Evolutionary conservation across 2,329 filamentous ascomycete species (phyloP), one percentile per base, ranked within the genome.

Genomic region (Eutypa lata): DNA sequence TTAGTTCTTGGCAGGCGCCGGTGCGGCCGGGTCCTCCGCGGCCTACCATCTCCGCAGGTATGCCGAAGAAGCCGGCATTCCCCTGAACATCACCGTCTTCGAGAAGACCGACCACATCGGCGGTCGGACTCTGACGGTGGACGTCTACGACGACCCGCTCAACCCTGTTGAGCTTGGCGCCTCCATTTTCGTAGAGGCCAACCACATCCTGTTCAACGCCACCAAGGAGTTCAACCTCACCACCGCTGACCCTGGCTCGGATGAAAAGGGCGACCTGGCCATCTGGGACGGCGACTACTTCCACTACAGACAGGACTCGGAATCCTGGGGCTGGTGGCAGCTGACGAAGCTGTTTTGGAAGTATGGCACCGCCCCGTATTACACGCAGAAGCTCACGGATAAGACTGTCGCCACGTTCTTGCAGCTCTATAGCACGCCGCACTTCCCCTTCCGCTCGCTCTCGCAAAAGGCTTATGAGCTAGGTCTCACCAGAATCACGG

Each of bases 141-240:
- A 91, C 63, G 86, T 85, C 2, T 93, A 88, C 67, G 80, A 83
- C 57, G 79, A 93, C 61, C 76, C 85, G 2, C 58, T 73, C 0
- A 75, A 86, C 38, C 88, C 88, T 1, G 81, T 96, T 35, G 94
- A 99, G 69, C 77, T 97, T 1, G 94, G 94, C 16, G 94, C 89
- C 11, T 93, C 88, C 56, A 96, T 97, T 62, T 99, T 97, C 67
- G 90, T 97, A 44, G 70, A 87, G 47, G 82, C 88, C 43, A 99
- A 97, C 66, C 76, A 84, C 38, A 96, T 96, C 63, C 80, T 99
- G 38, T 83, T 86, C 62, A 86, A 89, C 51, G 88, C 91, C 1
- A 85, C 83, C 7, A 72, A 80, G 31, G 78, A 82, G 14, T 91
- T 96, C 65, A 83, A 83, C n/a, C 82, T 99, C 3, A 73, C 75